Evolutionary conservation across 331 rosid genomes (phyloP), one percentile per base, ranked within the genome.

Genomic region (Phaseolus coccineus): DNA sequence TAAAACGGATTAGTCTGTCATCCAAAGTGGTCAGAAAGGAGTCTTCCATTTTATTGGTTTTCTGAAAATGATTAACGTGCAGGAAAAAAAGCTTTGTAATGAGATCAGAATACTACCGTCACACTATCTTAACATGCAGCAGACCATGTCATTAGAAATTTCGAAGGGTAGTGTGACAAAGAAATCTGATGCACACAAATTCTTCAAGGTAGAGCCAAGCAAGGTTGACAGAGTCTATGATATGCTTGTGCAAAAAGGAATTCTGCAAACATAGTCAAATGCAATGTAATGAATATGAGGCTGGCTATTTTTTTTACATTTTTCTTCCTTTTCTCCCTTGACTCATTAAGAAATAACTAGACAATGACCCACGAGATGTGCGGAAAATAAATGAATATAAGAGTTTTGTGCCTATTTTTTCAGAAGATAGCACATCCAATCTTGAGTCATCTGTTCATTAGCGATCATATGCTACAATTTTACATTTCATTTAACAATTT

Each of bases 221-320:
- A 94, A 92, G 90, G 87, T 94, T 13, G 98, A 92, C 78, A 89
- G 81, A 77, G 91, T 94, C 35, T 94, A 89, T 44, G 94, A 94
- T 35, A 87, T 90, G 92, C 90, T 94, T 73, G 71, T 88, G 76
- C 40, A 75, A 39, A 94, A 92, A 69, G 96, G 97, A 48, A 48
- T 79, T 80, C 78, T 82, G 47, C 62, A 74, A 81, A 67, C 82
- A 64, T 79, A 80, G 84, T 68, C 64, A 28, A 5, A 61, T 66
- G 37, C 4, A 37, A 68, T 74, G 64, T 50, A 50, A 40, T 76
- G 42, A 25, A 61, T 16, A 5, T 30, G 37, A 24, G 30, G 35
- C 22, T 65, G 37, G 35, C 22, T 66, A 57, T 74, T 27, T 52
- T 19, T 8, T 81, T 74, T 66, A 85, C 67, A 78, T 44, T 27